phyloP scores from a whole-genome alignment of 1,284 basidiomycete species.

The Hymenochaete sp. region DNA sequence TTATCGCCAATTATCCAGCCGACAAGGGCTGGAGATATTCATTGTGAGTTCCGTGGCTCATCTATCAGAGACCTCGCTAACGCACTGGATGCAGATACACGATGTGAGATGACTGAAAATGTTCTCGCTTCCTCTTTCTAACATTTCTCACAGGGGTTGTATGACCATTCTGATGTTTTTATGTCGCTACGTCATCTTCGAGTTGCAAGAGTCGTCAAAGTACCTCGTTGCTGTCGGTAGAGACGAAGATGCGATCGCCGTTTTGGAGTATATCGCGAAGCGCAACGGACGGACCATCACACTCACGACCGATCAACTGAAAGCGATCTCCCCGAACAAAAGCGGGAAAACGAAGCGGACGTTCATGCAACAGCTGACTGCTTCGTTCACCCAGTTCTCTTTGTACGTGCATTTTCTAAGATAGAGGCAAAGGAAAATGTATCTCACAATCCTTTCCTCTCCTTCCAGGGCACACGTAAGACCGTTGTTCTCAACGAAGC shows the following conservation, averaged over 20 bases:
- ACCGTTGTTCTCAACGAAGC: conserved; percentile 42
- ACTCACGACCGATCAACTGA: conserved; percentile 38
- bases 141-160: conserved; percentile 29
- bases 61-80: conserved; percentile 5
- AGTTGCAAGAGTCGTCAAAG: conserved; percentile 54
- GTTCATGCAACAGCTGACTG: conserved; percentile 28
- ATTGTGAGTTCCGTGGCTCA: conserved; percentile 30
- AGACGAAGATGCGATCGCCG: conserved; percentile 47
- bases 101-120: conserved; percentile 26
- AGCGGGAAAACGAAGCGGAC: conserved; percentile 22
- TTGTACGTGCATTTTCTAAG: conserved; percentile 24
- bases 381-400: conserved; percentile 33
- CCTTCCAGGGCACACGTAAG: conserved; percentile 33
- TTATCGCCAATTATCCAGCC: conserved; percentile 38
- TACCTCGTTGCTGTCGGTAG: conserved; percentile 47
- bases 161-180: conserved; percentile 40
- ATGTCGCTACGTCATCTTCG: conserved; percentile 37
- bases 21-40: conserved; percentile 59
- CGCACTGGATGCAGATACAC: conserved; percentile 26
- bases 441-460: conserved; percentile 17
- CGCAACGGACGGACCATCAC: conserved; percentile 41
- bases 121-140: neutral
- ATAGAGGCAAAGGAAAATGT: neutral
- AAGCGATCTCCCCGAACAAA: conserved; percentile 26
- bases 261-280: conserved; percentile 41